Conservation (phyloP, 1,139 yeast genomes). For the Kodamaea alishanica region DNA sequence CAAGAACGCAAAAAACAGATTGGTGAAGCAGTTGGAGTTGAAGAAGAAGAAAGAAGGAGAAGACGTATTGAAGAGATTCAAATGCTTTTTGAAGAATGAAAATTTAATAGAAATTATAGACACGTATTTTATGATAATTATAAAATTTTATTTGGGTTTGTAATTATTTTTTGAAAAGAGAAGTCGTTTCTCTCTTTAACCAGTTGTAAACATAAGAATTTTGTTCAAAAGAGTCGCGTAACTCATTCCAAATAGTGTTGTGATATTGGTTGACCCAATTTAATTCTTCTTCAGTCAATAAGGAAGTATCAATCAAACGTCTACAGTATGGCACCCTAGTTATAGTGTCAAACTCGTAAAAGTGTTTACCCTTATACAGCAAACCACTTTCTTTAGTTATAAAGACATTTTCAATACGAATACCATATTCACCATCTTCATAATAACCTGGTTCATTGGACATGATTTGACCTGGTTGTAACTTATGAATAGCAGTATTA, state of each 20-base stretch:
- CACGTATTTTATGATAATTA: not conserved
- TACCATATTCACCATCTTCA: slow-evolving; percentile 89
- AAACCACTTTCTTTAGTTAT: slow-evolving; percentile 52
- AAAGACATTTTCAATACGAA: slow-evolving; percentile 85
- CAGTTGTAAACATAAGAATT: slow-evolving; percentile 59
- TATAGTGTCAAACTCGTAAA: slow-evolving; percentile 75
- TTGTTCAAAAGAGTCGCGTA: slow-evolving; percentile 47
- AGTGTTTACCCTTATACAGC: slow-evolving; percentile 48
- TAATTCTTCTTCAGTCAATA: slow-evolving; percentile 61
- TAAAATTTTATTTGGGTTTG: not conserved
- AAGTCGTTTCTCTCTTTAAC: slow-evolving; percentile 70
- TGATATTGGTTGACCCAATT: slow-evolving; percentile 72
- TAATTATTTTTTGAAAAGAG: slow-evolving; percentile 19
- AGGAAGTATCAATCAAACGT: slow-evolving; percentile 55
- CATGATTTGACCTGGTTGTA: slow-evolving; percentile 71
- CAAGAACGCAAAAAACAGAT: slow-evolving; percentile 83
- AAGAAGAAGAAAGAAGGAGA: slow-evolving; percentile 67
- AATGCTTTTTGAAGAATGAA: slow-evolving; percentile 58
- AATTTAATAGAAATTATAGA: not conserved
- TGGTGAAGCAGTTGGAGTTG: slow-evolving; percentile 84
- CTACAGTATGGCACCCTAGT: slow-evolving; percentile 87
- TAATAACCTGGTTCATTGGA: slow-evolving; percentile 97
- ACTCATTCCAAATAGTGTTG: slow-evolving; percentile 52
- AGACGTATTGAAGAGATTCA: slow-evolving; percentile 80
- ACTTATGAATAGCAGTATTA: slow-evolving; percentile 40